Conservation (phyloP, 495 filamentous ascomycete genomes). For the Tetracladium marchalianum region DNA sequence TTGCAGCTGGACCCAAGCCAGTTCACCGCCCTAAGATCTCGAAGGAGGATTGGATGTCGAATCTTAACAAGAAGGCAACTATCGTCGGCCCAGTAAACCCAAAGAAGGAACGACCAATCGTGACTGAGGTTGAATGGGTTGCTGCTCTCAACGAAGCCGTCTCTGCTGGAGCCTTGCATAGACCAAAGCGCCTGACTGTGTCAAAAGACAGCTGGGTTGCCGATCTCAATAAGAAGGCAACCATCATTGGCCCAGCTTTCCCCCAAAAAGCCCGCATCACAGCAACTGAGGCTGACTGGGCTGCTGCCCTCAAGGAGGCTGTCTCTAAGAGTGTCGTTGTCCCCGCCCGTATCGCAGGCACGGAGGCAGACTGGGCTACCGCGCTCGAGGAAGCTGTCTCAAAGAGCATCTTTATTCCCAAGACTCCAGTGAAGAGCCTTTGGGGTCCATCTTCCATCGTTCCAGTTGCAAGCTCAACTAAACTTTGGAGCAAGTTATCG, state of each 20-base stretch:
- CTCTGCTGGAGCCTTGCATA: not conserved
- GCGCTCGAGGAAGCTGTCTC: constrained; percentile 7
- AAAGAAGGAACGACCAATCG: not conserved
- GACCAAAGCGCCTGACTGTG: not conserved
- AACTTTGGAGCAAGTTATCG: not conserved
- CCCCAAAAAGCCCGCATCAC: no score
- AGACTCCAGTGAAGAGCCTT: not conserved
- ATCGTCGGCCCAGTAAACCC: not conserved
- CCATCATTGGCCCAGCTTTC: not conserved
- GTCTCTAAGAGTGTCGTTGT: not conserved
- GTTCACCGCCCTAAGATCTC: no score
- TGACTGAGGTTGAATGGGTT: constrained; percentile 5
- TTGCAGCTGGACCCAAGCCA: constrained; percentile 2
- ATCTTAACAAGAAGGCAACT: not conserved
- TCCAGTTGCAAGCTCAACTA: not conserved
- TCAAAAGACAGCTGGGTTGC: not conserved
- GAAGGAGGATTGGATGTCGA: no score
- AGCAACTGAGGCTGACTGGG: constrained; percentile 5
- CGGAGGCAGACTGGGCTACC: constrained; percentile 4
- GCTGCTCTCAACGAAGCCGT: constrained; percentile 9
- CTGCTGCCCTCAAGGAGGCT: constrained; percentile 4
- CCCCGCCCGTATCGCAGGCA: not conserved
- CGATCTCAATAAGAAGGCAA: not conserved
- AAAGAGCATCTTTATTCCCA: not conserved
- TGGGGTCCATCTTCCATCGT: constrained; percentile 10